Percentiles rank a stretch among this genome's conserved stretches.
phyloP scores from a whole-genome alignment of 164 flowering plant species.

The Aristolochia contorta region DNA sequence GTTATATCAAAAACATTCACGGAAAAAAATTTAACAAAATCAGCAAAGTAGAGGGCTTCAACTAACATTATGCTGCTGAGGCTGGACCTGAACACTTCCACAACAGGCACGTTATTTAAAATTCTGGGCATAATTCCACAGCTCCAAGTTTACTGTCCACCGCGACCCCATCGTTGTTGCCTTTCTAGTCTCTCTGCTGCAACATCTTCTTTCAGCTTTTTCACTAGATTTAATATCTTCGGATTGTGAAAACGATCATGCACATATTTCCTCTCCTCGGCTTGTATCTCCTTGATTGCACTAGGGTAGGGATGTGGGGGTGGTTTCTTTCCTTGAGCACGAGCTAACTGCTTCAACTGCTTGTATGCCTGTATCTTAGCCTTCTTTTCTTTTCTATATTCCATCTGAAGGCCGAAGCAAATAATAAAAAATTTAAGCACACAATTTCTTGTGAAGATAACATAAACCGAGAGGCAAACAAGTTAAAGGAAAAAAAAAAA shows the following conservation, averaged over 20 bases:
- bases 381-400: conserved; percentile 70
- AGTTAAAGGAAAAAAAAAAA: too few relatives aligned
- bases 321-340: conserved; percentile 58
- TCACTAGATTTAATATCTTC: conserved; percentile 24
- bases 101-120: too few relatives aligned
- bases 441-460: too few relatives aligned
- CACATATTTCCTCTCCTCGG: conserved; percentile 61
- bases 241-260: conserved; percentile 51
- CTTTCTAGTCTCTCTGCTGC: conserved; percentile 29
- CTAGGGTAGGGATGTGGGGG: conserved; percentile 87
- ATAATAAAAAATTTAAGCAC: background rate
- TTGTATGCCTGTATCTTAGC: conserved; percentile 64
- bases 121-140: too few relatives aligned
- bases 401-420: conserved; percentile 39
- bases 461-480: too few relatives aligned
- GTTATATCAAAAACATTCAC: too few relatives aligned
- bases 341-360: conserved; percentile 64
- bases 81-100: too few relatives aligned
- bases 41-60: too few relatives aligned
- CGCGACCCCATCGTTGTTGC: conserved; percentile 4
- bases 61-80: too few relatives aligned
- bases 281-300: conserved; percentile 71
- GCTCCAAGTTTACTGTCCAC: conserved; percentile 1
- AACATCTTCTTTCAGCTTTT: conserved; percentile 46
- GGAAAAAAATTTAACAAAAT: too few relatives aligned